These are phyloP conservation scores for Termitomyces sp. DNA, from an alignment of 768 basidiomycete species.

Conservation along the genomic window DNA sequence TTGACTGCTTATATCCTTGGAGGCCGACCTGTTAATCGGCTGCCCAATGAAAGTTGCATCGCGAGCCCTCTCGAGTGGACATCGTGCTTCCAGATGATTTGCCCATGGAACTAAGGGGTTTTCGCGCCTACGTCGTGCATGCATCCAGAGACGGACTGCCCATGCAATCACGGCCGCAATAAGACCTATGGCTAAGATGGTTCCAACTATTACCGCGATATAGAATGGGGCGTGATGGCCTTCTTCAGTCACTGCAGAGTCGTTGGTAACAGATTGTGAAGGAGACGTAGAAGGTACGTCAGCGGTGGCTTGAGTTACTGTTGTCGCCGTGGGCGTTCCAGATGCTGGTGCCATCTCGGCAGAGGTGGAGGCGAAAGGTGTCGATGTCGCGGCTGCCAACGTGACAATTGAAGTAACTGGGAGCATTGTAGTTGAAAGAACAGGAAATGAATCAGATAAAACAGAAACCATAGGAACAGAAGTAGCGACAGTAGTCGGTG, in stretches of 20 bases:
- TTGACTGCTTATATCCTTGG: conserved; percentile 22
- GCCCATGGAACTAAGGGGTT: conserved; percentile 36
- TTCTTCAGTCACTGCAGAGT: background rate
- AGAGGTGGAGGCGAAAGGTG: background rate
- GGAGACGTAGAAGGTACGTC: conserved; percentile 7
- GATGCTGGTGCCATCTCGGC: background rate
- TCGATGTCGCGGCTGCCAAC: background rate
- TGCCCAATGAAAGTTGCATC: conserved; percentile 20
- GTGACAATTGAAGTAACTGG: conserved; percentile 1
- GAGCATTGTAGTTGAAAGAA: background rate
- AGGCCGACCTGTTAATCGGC: conserved; percentile 7
- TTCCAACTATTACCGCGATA: conserved; percentile 46
- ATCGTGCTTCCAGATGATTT: conserved; percentile 20
- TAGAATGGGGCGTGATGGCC: conserved; percentile 42
- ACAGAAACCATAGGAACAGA: background rate
- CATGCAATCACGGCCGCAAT: conserved; percentile 47
- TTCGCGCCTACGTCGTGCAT: conserved; percentile 31
- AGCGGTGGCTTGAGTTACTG: conserved; percentile 1
- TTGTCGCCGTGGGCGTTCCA: conserved; percentile 3
- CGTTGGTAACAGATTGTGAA: conserved; percentile 3
- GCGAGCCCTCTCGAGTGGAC: conserved; percentile 20
- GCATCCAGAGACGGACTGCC: conserved; percentile 40
- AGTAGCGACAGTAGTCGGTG: background rate
- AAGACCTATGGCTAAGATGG: conserved; percentile 41
- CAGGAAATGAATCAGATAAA: background rate